Conservation (phyloP, 1,139 yeast genomes). For the Yamadazyma taylorii region DNA sequence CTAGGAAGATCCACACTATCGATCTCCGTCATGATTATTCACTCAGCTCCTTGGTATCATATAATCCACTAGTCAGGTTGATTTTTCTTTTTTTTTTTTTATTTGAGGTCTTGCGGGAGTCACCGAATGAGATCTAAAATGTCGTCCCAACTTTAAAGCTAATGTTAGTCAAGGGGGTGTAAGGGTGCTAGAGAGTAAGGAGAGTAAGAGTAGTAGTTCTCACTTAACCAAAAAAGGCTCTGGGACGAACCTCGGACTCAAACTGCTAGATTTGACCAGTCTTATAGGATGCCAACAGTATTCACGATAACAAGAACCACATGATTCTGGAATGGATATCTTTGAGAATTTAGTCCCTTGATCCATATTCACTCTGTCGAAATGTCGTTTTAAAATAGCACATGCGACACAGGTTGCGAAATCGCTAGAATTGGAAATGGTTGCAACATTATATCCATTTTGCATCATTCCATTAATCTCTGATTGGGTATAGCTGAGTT, state of each 20-base stretch:
- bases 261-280: too few species aligned
- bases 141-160: too few species aligned
- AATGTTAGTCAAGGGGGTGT: too few species aligned
- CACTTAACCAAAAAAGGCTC: too few species aligned
- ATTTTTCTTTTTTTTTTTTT: too few species aligned
- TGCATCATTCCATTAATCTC: conserved; percentile 48
- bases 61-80: too few species aligned
- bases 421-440: conserved; percentile 41
- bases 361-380: conserved; percentile 36
- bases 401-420: conserved; percentile 59
- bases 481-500: conserved; percentile 43
- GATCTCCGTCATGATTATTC: neutral
- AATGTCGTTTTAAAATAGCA: conserved; percentile 55
- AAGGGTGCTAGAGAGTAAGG: too few species aligned
- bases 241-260: too few species aligned
- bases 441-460: conserved; percentile 55
- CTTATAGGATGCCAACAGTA: conserved; percentile 20
- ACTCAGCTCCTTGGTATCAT: too few species aligned
- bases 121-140: too few species aligned
- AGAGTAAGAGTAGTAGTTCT: too few species aligned
- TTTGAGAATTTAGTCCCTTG: conserved; percentile 1
- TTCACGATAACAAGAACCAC: conserved; percentile 21
- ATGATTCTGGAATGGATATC: conserved; percentile 17
- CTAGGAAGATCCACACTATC: neutral
- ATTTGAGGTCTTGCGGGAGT: too few species aligned